Base-by-base conservation (phyloP, 2,329 filamentous ascomycete genomes). In the Leptographium wingfieldii region DNA sequence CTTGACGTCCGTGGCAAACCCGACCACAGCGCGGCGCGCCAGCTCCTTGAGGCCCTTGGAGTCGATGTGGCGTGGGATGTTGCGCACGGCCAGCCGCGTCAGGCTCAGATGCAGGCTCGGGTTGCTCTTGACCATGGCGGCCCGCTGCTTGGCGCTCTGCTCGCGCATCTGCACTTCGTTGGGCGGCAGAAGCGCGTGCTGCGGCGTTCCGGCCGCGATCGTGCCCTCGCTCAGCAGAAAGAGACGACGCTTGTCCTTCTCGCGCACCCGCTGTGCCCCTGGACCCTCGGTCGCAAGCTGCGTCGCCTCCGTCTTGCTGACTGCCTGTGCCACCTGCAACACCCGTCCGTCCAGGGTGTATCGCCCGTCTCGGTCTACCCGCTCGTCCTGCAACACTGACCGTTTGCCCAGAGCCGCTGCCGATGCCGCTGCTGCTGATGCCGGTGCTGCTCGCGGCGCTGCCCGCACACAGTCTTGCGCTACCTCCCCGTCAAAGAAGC, bases 291-390 rank as follows among this genome's bases (percentile, higher is more conserved):
- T 85, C 6, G 88, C 85, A 31, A 97, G 80, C 58, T 84, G 84
- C 49, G 79, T 79, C 1, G 94, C 94, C 71, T 95, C 86, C 56
- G 83, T 81, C 71, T 90, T 91, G 73, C 86, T 87, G 12, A 99
- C 92, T 7, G 94, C 94, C 60, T 86, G 86, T 2, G 89, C 83
- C 29, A 99, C 79, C 66, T 92, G 88, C 7, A 99, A 78, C 19
- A 96, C 83, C 62, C 94, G 89, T 5, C 92, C 91, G 51, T 96
- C 90, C 55, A 99, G 78, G 0, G 92, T 97, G 75, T 96, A 99
- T 66, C 82, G 83, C 59, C 94, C 94, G 48, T 83, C 84, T 0
- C 86, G 83, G 68, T 99, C 95, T 19, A 85, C 80, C 53, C 84
- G 83, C 65, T 95, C 90, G 69, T 96, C 86, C 70, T 97, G 88